Base-by-base conservation (phyloP, 2,329 filamentous ascomycete genomes). In the Ramularia endophylla region DNA sequence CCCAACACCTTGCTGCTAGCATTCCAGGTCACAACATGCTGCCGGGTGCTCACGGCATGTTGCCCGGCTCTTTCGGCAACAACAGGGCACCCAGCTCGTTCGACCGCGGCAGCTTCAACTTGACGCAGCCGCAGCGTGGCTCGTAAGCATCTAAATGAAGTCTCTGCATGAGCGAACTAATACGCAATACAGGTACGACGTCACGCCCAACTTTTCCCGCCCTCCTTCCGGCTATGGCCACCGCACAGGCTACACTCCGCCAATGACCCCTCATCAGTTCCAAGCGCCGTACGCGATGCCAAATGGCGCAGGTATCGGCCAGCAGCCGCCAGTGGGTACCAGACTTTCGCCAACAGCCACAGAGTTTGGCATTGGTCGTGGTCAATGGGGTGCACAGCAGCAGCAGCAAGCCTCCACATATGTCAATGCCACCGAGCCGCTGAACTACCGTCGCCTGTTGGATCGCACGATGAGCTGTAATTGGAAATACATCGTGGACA, bases 401-500 rank as follows among this genome's bases (percentile, higher is more conserved):
- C 42, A 43, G 30, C 16, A 25, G 17, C 46, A 48, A 20, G 25
- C 41, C 74, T 62, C 70, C 42, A 57, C 48, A 1, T 95, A 94
- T 61, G 70, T 95, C 19, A 82, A 85, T 8, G 83, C 88, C 3
- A 85, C 85, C 5, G 92, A 98, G 65, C 92, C 90, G 8, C 77
- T 97, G 57, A 97, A 98, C 66, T 98, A 97, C 60, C 88, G 92
- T 46, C 88, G 89, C 41, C 77, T 98, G 28, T 79, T 97, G 34
- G 92, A 98, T 60, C 88, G 89, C 59, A 95, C 90, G 61, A 87
- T 94, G 65, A 94, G 86, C 59, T 97, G 90, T 69, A 94, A 98
- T 70, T 98, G 90, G 92, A 94, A 92, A 69, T 95, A 95, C 63
- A 95, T 98, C 55, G 92, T 98, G 41, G 90, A 98, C 71, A 97